A percentile compares a stretch with the other conserved stretches of the same genome.
Evolutionary conservation across 495 filamentous ascomycete genomes (phyloP).

Genomic region (Tuber borchii): DNA sequence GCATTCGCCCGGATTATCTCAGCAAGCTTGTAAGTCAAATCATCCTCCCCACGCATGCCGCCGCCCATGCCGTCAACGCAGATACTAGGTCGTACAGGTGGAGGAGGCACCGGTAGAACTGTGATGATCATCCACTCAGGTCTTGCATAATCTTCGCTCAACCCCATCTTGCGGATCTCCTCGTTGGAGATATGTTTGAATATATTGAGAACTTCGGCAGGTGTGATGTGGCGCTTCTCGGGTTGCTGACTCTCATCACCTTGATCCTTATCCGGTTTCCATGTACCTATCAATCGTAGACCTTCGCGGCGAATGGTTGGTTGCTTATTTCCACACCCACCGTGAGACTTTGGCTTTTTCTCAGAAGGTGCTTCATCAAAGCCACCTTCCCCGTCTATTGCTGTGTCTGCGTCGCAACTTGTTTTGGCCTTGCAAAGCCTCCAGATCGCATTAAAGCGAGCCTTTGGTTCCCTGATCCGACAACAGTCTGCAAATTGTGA

Average conservation of each 20-base stretch:
- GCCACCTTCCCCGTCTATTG: constrained; percentile 58
- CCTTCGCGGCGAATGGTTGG: constrained; percentile 79
- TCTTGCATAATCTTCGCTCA: constrained; percentile 86
- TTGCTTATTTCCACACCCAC: constrained; percentile 87
- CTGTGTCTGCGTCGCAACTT: constrained; percentile 67
- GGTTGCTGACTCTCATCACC: constrained; percentile 58
- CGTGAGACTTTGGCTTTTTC: constrained; percentile 54
- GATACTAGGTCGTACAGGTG: constrained; percentile 91
- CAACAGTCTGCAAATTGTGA: constrained; percentile 73
- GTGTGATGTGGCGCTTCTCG: constrained; percentile 80
- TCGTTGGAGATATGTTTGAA: constrained; percentile 73
- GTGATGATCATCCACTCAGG: constrained; percentile 99
- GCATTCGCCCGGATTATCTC: constrained; percentile 97
- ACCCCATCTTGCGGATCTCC: constrained; percentile 76
- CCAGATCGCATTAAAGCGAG: constrained; percentile 85
- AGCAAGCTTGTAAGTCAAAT: constrained; percentile 96
- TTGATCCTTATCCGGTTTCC: constrained; percentile 67
- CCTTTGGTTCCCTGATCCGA: constrained; percentile 78
- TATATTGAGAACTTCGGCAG: constrained; percentile 72
- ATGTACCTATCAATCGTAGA: constrained; percentile 72
- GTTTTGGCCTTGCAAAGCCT: constrained; percentile 77
- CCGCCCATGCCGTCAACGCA: constrained; percentile 78
- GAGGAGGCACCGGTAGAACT: constrained; percentile 88
- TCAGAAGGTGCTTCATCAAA: constrained; percentile 46
- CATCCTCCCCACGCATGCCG: constrained; percentile 88